These are phyloP conservation scores for Sporormia fimetaria DNA, from an alignment of 495 filamentous ascomycete genomes.

Conservation along the genomic window DNA sequence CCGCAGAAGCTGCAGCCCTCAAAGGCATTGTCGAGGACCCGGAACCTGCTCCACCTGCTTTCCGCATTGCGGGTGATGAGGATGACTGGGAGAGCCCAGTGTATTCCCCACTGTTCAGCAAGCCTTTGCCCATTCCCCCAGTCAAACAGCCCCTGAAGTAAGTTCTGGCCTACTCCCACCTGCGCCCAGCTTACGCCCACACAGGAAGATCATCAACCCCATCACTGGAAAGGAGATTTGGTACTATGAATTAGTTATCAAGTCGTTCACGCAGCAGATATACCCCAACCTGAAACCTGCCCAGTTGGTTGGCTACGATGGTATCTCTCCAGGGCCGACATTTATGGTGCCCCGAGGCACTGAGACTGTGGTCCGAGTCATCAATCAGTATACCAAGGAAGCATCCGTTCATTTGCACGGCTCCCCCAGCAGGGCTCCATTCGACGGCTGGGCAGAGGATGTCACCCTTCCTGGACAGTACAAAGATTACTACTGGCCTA, in stretches of 20 bases:
- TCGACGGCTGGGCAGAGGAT: constrained; percentile 51
- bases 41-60: background rate
- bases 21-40: background rate
- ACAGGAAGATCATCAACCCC: constrained; percentile 20
- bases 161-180: background rate
- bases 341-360: constrained; percentile 35
- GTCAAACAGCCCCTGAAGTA: constrained; percentile 32
- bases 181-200: background rate
- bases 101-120: constrained; percentile 39
- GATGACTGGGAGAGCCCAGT: constrained; percentile 15
- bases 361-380: constrained; percentile 41
- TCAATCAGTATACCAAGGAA: constrained; percentile 37
- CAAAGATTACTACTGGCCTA: constrained; percentile 52
- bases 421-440: constrained; percentile 30
- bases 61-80: background rate
- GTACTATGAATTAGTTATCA: constrained; percentile 42
- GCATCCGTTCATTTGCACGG: constrained; percentile 43
- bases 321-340: constrained; percentile 43
- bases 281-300: constrained; percentile 40
- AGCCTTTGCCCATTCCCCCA: constrained; percentile 40
- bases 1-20: background rate
- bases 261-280: constrained; percentile 36
- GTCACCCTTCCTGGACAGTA: constrained; percentile 39
- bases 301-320: constrained; percentile 43
- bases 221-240: constrained; percentile 30